These are phyloP conservation scores for Magnolia officinalis DNA, from an alignment of 164 flowering plant species.

Conservation along the genomic window DNA sequence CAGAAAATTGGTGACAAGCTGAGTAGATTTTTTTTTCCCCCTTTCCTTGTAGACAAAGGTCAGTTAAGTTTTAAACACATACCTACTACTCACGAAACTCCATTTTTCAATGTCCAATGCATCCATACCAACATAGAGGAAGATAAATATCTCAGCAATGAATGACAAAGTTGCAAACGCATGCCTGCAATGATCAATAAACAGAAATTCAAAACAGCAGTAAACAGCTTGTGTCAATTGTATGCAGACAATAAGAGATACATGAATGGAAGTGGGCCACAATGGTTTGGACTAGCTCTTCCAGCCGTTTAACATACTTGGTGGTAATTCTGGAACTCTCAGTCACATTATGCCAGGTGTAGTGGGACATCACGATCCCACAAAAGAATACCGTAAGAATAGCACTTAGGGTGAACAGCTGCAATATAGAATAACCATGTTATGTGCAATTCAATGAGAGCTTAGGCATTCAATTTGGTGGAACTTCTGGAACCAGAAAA, in stretches of 20 bases:
- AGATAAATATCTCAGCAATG: slow-evolving; percentile 78
- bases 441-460: neutral
- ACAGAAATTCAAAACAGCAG: neutral
- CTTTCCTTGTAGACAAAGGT: neutral
- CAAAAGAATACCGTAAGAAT: slow-evolving; percentile 94
- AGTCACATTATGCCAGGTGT: slow-evolving; percentile 95
- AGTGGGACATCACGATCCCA: slow-evolving; percentile 94
- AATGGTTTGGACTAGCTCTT: neutral
- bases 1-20: neutral
- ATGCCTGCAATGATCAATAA: slow-evolving; percentile 50
- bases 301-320: slow-evolving; percentile 23
- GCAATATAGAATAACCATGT: slow-evolving; percentile 27
- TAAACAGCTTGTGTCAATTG: neutral
- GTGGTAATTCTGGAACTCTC: slow-evolving; percentile 88
- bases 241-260: neutral
- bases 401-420: slow-evolving; percentile 73
- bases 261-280: neutral
- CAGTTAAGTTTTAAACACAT: neutral
- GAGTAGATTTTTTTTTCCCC: neutral
- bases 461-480: neutral
- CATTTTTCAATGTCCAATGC: slow-evolving; percentile 84
- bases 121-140: slow-evolving; percentile 97
- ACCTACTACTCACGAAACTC: slow-evolving; percentile 41
- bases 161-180: slow-evolving; percentile 88
- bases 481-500: neutral